Evolutionary conservation across 805 yeast species (phyloP).

Genomic region (Sugiyamaella lignohabitans): DNA sequence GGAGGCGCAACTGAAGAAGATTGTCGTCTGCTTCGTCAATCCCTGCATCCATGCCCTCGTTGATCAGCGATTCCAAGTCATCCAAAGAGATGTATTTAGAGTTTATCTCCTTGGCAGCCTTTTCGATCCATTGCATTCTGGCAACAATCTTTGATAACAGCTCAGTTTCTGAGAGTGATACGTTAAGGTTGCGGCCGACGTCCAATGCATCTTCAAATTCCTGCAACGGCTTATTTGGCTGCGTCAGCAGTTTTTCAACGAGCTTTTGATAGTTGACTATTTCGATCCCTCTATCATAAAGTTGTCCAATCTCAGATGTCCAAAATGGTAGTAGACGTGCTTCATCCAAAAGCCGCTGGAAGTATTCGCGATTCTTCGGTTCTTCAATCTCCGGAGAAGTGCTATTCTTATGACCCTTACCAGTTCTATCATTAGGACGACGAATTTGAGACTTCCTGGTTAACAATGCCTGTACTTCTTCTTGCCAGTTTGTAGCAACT

Average conservation of each 20-base stretch:
- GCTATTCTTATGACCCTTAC: not conserved
- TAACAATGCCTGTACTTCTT: constrained; percentile 48
- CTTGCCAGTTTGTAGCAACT: constrained; percentile 46
- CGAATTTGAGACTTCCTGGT: constrained; percentile 48
- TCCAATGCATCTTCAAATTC: constrained; percentile 50
- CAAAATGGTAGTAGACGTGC: constrained; percentile 47
- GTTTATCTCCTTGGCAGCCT: constrained; percentile 19
- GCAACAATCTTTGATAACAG: constrained; percentile 35
- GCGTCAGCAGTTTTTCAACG: constrained; percentile 37
- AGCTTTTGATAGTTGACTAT: constrained; percentile 46
- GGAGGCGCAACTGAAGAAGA: constrained; percentile 12
- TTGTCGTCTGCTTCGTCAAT: constrained; percentile 21
- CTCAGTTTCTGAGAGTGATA: constrained; percentile 45
- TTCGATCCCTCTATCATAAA: constrained; percentile 47
- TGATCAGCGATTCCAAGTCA: constrained; percentile 21
- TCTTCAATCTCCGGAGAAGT: constrained; percentile 13
- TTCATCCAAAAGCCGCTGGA: constrained; percentile 38
- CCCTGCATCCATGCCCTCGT: constrained; percentile 26
- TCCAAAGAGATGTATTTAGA: constrained; percentile 22
- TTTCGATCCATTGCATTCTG: constrained; percentile 37
- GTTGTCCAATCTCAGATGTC: constrained; percentile 54
- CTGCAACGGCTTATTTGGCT: constrained; percentile 12
- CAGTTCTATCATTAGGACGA: constrained; percentile 28
- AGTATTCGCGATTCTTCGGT: constrained; percentile 26
- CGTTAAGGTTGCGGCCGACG: constrained; percentile 54